Percentiles rank a stretch among this genome's conserved stretches.
These are phyloP conservation scores for Phylloporus sp. DNA, from an alignment of 768 basidiomycete genomes.

Conservation along the genomic window DNA sequence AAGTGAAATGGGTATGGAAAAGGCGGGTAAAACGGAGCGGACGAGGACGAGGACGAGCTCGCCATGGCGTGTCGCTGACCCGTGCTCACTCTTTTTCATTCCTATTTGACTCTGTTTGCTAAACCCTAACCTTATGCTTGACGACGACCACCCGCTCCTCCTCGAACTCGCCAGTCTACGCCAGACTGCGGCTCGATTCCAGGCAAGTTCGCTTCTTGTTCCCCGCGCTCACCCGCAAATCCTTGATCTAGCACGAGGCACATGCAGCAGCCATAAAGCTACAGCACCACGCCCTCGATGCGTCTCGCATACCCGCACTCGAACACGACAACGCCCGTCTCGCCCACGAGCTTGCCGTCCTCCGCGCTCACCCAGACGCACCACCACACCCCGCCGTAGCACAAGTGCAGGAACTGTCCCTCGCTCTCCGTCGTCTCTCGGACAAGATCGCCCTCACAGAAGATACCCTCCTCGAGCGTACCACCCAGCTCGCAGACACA, in stretches of 20 bases:
- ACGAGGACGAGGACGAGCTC: conserved; percentile 3
- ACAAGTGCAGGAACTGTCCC: conserved; percentile 52
- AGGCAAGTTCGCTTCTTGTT: conserved; percentile 37
- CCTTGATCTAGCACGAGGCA: conserved; percentile 54
- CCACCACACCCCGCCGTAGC: conserved; percentile 34
- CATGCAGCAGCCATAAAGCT: conserved; percentile 61
- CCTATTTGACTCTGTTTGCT: conserved; percentile 19
- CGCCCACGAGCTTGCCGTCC: conserved; percentile 47
- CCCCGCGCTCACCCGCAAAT: neutral
- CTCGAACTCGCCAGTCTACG: conserved; percentile 44
- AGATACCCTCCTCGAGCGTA: conserved; percentile 44
- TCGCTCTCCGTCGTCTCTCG: conserved; percentile 62
- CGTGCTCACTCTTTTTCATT: conserved; percentile 8
- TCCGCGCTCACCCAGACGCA: conserved; percentile 51
- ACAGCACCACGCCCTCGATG: conserved; percentile 55
- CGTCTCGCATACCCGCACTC: conserved; percentile 34
- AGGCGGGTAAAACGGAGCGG: no score
- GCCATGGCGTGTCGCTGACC: no score
- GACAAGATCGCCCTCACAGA: conserved; percentile 67
- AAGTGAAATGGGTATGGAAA: no score
- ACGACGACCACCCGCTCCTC: conserved; percentile 41
- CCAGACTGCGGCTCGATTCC: conserved; percentile 43
- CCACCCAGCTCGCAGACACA: conserved; percentile 40
- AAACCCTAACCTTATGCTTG: conserved; percentile 20
- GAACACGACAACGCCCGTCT: conserved; percentile 58